phyloP scores from a whole-genome alignment of 2,329 filamentous ascomycete genomes.

The Cladosporium sp. region DNA sequence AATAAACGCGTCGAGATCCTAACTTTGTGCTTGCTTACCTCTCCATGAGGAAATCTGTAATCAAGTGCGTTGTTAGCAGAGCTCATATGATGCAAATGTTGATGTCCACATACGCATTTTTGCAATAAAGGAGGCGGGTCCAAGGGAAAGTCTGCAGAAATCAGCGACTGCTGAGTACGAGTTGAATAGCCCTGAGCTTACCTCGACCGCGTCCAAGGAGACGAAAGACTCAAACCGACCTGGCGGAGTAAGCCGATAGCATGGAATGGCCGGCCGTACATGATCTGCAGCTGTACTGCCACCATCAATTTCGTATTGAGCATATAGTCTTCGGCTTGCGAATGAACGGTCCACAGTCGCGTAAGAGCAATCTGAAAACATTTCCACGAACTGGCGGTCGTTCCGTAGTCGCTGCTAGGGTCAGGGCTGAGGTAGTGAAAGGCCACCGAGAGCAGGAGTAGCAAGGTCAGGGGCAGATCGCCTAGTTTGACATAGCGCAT shows the following conservation, averaged over 20 bases:
- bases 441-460: constrained; percentile 8
- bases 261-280: constrained; percentile 10
- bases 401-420: constrained; percentile 9
- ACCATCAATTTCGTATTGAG: constrained; percentile 11
- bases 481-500: constrained; percentile 9
- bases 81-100: not conserved
- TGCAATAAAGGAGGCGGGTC: constrained; percentile 6
- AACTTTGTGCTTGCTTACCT: not conserved
- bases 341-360: constrained; percentile 10
- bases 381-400: constrained; percentile 7
- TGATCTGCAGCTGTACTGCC: constrained; percentile 8
- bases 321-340: constrained; percentile 9
- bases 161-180: not conserved
- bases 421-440: constrained; percentile 12
- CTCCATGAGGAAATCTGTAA: constrained; percentile 8
- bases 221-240: constrained; percentile 7
- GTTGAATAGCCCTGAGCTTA: not conserved
- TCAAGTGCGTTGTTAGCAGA: not conserved
- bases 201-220: constrained; percentile 5
- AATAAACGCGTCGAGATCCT: not conserved
- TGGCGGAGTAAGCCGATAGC: constrained; percentile 8
- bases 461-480: constrained; percentile 3
- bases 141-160: constrained; percentile 5
- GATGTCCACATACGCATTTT: constrained; percentile 3
- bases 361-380: constrained; percentile 10